These are phyloP conservation scores for Pyrus communis DNA, from an alignment of 306 rosid genomes.

Conservation along the genomic window DNA sequence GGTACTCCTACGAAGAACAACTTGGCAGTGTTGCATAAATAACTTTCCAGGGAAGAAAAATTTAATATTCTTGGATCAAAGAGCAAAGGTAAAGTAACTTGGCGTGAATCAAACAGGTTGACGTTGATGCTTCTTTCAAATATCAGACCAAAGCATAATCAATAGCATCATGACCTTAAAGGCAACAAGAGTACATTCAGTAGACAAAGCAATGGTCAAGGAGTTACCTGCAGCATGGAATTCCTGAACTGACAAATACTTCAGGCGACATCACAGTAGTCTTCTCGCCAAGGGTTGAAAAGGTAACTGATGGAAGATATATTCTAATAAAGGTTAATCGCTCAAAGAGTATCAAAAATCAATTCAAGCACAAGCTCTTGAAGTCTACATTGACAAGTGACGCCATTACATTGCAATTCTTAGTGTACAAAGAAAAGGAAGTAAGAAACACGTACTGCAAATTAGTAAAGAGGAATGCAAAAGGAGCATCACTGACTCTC, in stretches of 20 bases:
- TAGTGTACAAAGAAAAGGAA: neutral
- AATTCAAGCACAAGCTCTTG: conserved; percentile 8
- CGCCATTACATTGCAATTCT: neutral
- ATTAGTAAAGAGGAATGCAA: neutral
- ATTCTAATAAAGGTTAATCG: conserved; percentile 6
- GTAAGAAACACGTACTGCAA: neutral
- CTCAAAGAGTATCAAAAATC: conserved; percentile 10
- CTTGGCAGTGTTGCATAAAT: neutral
- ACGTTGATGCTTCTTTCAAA: neutral
- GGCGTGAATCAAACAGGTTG: neutral
- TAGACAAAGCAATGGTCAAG: conserved; percentile 4
- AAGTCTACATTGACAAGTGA: neutral
- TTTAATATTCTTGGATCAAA: neutral
- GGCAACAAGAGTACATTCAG: conserved; percentile 9
- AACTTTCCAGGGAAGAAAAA: conserved; percentile 3
- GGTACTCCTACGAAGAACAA: neutral
- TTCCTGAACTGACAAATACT: conserved; percentile 70
- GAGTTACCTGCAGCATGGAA: conserved; percentile 97
- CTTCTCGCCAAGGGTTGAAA: conserved; percentile 91
- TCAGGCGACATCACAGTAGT: conserved; percentile 98
- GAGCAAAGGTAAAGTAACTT: neutral
- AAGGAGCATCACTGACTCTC: neutral
- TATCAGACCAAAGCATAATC: conserved; percentile 12
- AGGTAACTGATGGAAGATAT: conserved; percentile 60
- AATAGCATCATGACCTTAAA: conserved; percentile 14